Percentiles rank a stretch among this genome's conserved stretches.
phyloP scores from a whole-genome alignment of 805 yeast genomes.

The Phaffomyces opuntiae region DNA sequence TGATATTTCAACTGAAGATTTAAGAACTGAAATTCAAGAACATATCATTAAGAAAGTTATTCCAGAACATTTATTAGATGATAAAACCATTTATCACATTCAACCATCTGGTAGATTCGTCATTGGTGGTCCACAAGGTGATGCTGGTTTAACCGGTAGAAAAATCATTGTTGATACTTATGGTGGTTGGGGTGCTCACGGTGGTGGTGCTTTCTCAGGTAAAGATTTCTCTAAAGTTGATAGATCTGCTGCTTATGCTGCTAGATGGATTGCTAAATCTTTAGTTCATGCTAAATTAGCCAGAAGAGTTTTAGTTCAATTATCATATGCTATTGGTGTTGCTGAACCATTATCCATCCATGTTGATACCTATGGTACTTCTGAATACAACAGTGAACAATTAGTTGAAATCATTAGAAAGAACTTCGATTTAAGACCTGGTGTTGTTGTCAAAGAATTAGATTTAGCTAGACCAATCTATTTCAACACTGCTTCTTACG shows the following conservation, averaged over 20 bases:
- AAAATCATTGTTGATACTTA: conserved; percentile 99
- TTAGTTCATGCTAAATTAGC: conserved; percentile 92
- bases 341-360: conserved; percentile 98
- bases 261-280: conserved; percentile 99
- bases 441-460: conserved; percentile 94
- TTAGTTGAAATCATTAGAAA: conserved; percentile 84
- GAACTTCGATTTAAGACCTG: conserved; percentile 99
- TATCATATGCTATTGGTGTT: conserved; percentile 99
- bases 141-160: conserved; percentile 99
- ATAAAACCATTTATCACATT: conserved; percentile 92
- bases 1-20: conserved; percentile 85
- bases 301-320: conserved; percentile 95
- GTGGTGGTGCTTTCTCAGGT: conserved; percentile 99
- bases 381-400: conserved; percentile 81
- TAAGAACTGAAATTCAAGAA: conserved; percentile 69
- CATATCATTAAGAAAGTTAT: conserved; percentile 89
- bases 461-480: conserved; percentile 99
- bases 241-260: conserved; percentile 99
- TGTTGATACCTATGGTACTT: conserved; percentile 98
- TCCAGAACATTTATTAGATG: conserved; percentile 86
- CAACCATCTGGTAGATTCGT: conserved; percentile 99
- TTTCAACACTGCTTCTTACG: conserved; percentile 98
- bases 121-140: conserved; percentile 99
- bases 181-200: conserved; percentile 99
- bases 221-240: conserved; percentile 99